phyloP scores from a whole-genome alignment of 331 rosid genomes.

The Cydonia oblonga region DNA sequence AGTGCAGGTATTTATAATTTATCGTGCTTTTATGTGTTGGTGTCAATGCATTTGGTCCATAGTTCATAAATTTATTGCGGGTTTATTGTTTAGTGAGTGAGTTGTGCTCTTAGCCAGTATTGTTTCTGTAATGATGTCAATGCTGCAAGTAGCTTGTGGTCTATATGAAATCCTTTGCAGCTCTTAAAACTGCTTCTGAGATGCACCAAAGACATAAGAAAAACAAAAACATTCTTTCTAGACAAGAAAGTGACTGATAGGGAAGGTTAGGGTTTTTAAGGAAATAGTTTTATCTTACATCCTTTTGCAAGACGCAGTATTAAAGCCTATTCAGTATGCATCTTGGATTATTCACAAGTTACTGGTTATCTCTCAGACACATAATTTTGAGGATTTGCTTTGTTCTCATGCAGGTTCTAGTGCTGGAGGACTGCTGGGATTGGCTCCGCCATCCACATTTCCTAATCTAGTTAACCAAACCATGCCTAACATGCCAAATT shows the following conservation, averaged over 20 bases:
- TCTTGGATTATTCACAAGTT: not conserved
- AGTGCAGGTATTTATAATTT: constrained; percentile 66
- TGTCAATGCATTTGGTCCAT: not conserved
- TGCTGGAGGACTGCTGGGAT: constrained; percentile 74
- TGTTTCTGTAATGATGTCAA: not conserved
- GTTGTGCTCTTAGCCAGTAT: not conserved
- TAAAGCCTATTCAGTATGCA: not conserved
- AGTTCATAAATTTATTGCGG: not conserved
- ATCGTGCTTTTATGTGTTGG: not conserved
- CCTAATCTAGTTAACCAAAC: constrained; percentile 89
- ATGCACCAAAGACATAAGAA: not conserved
- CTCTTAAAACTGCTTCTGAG: not conserved
- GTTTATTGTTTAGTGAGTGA: not conserved
- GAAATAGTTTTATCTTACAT: not conserved
- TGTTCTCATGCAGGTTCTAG: constrained; percentile 44
- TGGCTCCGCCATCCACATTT: constrained; percentile 64
- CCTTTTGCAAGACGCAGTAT: not conserved
- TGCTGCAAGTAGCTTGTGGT: not conserved
- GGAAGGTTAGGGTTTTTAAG: too few species aligned
- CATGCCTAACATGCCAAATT: constrained; percentile 99
- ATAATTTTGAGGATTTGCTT: constrained; percentile 11
- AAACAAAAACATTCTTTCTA: not conserved
- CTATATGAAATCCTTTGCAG: not conserved
- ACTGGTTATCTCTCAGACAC: not conserved
- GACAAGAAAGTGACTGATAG: not conserved